Conservation (phyloP, 2,329 filamentous ascomycete species). For the Xylariomycetidae sp. region DNA sequence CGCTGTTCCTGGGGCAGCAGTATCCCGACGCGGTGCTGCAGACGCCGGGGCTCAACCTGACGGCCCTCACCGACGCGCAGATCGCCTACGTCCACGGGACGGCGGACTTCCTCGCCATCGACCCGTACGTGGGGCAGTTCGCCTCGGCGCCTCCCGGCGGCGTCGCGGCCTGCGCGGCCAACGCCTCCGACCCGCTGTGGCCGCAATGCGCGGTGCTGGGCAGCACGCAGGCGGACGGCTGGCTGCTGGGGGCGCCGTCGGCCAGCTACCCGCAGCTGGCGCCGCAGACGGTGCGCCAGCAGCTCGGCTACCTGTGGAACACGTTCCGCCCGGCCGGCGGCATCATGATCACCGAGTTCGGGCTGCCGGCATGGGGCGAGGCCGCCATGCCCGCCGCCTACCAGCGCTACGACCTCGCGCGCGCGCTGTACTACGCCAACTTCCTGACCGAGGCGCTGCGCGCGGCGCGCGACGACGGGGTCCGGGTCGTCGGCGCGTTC, state of each 20-base stretch:
- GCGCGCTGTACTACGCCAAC: conserved; percentile 48
- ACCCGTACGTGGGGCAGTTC: conserved; percentile 52
- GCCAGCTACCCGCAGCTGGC: conserved; percentile 53
- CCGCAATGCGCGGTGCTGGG: conserved; percentile 49
- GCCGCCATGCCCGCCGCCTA: conserved; percentile 35
- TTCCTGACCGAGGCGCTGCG: conserved; percentile 50
- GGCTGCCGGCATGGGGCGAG: conserved; percentile 48
- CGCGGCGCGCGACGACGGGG: conserved; percentile 49
- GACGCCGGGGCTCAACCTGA: conserved; percentile 38
- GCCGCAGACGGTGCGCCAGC: conserved; percentile 49
- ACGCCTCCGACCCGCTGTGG: conserved; percentile 37
- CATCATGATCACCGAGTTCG: conserved; percentile 50
- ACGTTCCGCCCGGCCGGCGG: conserved; percentile 45
- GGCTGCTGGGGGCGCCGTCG: conserved; percentile 53
- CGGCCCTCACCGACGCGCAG: conserved; percentile 38
- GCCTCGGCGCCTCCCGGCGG: conserved; percentile 40
- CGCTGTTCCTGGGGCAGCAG: conserved; percentile 44
- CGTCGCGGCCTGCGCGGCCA: conserved; percentile 40
- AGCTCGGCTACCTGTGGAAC: conserved; percentile 53
- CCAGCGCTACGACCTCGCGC: conserved; percentile 47
- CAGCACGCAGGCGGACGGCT: conserved; percentile 41
- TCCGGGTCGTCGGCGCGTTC: conserved; percentile 47
- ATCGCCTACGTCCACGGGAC: conserved; percentile 44
- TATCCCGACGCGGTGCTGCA: conserved; percentile 42
- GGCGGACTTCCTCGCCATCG: conserved; percentile 50